Evolutionary conservation across 148 eudicot species (phyloP).

Genomic region (Fagopyrum homotropicum): DNA sequence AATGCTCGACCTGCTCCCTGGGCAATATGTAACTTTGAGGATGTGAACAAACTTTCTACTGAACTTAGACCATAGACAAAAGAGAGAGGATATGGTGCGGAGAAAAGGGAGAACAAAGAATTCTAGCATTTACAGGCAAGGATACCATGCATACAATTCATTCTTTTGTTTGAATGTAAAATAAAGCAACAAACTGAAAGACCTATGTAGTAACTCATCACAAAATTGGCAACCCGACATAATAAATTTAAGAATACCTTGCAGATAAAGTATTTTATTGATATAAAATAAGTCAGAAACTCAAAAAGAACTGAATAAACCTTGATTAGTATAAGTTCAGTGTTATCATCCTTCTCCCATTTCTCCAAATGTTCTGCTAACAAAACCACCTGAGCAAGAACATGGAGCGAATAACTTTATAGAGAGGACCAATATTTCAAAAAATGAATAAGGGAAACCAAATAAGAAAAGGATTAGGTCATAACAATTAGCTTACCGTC

Average conservation of each 20-base stretch:
- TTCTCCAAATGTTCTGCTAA: conserved; percentile 75
- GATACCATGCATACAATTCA: neutral
- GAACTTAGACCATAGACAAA: neutral
- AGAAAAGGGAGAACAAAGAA: neutral
- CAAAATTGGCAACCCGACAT: neutral
- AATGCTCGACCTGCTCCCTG: conserved; percentile 98
- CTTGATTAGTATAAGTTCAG: conserved; percentile 80
- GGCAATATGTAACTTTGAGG: conserved; percentile 9
- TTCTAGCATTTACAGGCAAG: neutral
- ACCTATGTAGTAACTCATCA: neutral
- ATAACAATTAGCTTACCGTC: conserved; percentile 38
- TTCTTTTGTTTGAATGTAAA: neutral
- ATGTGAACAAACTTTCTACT: conserved; percentile 2
- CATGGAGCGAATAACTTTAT: conserved; percentile 12
- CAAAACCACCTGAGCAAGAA: conserved; percentile 48
- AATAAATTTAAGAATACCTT: neutral
- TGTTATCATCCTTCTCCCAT: conserved; percentile 80
- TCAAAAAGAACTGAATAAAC: conserved; percentile 23
- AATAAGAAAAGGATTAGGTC: neutral
- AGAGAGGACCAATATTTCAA: neutral
- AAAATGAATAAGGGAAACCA: neutral
- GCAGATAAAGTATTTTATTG: neutral
- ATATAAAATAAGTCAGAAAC: neutral
- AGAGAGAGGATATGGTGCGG: neutral
- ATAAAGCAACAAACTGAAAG: neutral